Percentiles rank a stretch among this genome's conserved stretches.
phyloP scores from a whole-genome alignment of 331 rosid genomes.

The Stylosanthes scabra region DNA sequence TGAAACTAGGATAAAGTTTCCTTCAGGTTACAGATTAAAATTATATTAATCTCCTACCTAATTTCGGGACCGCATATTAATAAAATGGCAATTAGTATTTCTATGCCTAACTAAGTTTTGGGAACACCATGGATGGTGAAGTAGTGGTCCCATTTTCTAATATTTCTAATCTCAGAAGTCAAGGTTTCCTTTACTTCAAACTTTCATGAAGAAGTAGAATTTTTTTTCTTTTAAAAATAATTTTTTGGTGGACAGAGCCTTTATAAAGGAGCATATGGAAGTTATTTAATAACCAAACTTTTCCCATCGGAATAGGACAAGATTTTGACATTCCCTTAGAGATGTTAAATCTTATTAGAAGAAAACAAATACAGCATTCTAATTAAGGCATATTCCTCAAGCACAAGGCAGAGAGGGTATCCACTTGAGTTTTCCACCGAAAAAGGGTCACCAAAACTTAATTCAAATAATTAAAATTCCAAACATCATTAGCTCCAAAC shows the following conservation, averaged over 20 bases:
- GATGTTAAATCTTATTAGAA: conserved; percentile 41
- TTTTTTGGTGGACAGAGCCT: conserved; percentile 43
- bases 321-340: conserved; percentile 60
- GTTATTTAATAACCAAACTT: conserved; percentile 46
- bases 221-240: conserved; percentile 34
- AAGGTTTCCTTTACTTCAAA: conserved; percentile 47
- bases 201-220: conserved; percentile 37
- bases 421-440: conserved; percentile 43
- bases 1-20: conserved; percentile 33
- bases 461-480: conserved; percentile 42
- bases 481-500: conserved; percentile 38
- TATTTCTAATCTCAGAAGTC: conserved; percentile 44
- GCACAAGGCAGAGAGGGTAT: conserved; percentile 46
- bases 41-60: conserved; percentile 34
- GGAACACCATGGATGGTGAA: conserved; percentile 49
- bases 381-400: conserved; percentile 55
- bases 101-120: conserved; percentile 42
- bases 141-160: conserved; percentile 71
- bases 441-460: conserved; percentile 45
- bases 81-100: conserved; percentile 42
- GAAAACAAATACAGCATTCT: conserved; percentile 50
- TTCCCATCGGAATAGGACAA: conserved; percentile 56
- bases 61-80: conserved; percentile 57
- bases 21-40: conserved; percentile 29
- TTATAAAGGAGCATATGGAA: conserved; percentile 45